A percentile compares a stretch with the other conserved stretches of the same genome.
phyloP scores from a whole-genome alignment of 805 yeast genomes.

The Alloascoidea hylecoeti region DNA sequence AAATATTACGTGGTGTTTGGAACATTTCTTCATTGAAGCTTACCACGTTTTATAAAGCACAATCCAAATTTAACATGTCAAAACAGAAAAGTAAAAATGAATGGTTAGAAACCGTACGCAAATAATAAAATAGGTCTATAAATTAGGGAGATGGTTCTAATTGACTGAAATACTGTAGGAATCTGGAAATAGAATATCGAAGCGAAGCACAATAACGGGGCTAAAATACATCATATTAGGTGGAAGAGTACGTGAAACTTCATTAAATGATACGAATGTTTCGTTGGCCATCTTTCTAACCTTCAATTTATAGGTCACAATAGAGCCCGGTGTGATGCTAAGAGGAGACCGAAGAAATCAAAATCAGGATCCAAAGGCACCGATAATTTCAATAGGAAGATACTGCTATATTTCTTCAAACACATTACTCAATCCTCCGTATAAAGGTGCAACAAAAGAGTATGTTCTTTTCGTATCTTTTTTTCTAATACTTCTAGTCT shows the following conservation, averaged over 20 bases:
- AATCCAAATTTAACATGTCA: no score
- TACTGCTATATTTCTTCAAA: slow-evolving; percentile 14
- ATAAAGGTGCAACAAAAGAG: slow-evolving; percentile 6
- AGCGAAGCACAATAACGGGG: slow-evolving; percentile 18
- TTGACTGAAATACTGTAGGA: slow-evolving; percentile 10
- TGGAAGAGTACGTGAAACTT: slow-evolving; percentile 15
- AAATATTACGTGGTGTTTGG: no score
- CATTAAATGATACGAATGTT: slow-evolving; percentile 17
- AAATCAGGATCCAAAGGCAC: slow-evolving; percentile 14
- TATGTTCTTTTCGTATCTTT: not conserved
- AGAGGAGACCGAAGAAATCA: slow-evolving; percentile 33
- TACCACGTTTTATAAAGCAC: no score
- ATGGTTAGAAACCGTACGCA: not conserved
- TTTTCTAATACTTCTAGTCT: slow-evolving; percentile 3
- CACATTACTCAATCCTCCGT: slow-evolving; percentile 17
- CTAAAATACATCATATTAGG: slow-evolving; percentile 20
- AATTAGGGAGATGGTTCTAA: not conserved
- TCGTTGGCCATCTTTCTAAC: slow-evolving; percentile 20
- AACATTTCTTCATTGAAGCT: no score
- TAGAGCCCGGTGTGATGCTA: not conserved
- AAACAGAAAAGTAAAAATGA: not conserved
- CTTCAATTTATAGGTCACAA: slow-evolving; percentile 9
- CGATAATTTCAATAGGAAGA: slow-evolving; percentile 18
- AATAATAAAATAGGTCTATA: not conserved
- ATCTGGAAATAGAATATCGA: slow-evolving; percentile 20